These are phyloP conservation scores for Anisodus acutangulus DNA, from an alignment of 257 asterid species.

Conservation along the genomic window DNA sequence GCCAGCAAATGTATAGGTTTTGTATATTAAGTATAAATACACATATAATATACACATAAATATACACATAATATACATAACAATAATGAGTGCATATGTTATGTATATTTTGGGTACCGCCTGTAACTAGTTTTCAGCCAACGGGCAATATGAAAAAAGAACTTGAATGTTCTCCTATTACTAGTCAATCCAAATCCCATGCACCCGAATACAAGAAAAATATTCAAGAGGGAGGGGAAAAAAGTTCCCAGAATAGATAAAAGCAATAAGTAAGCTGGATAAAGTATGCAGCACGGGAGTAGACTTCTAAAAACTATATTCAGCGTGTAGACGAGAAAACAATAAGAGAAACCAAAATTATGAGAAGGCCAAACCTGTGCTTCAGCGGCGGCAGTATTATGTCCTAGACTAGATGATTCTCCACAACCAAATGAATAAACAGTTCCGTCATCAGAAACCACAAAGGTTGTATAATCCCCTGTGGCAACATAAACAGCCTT, in stretches of 20 bases:
- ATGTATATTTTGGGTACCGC: no score
- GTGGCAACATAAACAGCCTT: constrained; percentile 94
- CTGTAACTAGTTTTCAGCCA: no score
- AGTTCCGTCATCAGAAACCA: constrained; percentile 80
- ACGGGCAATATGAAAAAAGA: no score
- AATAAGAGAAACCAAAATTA: not conserved
- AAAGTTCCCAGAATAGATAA: not conserved
- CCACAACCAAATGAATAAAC: constrained; percentile 99
- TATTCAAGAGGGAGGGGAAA: not conserved
- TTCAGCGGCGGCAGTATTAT: constrained; percentile 59
- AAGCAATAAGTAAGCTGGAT: not conserved
- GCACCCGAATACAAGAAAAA: not conserved
- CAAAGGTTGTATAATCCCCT: constrained; percentile 94
- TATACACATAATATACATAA: no score
- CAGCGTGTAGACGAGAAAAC: not conserved
- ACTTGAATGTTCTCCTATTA: not conserved
- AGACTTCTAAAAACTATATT: not conserved
- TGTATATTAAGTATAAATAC: no score
- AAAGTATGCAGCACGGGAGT: not conserved
- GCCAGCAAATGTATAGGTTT: no score
- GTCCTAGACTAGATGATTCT: constrained; percentile 95
- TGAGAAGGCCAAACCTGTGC: constrained; percentile 69
- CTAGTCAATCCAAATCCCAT: not conserved
- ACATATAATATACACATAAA: no score
- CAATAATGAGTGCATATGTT: no score